Percentiles rank a stretch among this genome's conserved stretches.
phyloP scores from a whole-genome alignment of 306 rosid genomes.

The Malus asiatica region DNA sequence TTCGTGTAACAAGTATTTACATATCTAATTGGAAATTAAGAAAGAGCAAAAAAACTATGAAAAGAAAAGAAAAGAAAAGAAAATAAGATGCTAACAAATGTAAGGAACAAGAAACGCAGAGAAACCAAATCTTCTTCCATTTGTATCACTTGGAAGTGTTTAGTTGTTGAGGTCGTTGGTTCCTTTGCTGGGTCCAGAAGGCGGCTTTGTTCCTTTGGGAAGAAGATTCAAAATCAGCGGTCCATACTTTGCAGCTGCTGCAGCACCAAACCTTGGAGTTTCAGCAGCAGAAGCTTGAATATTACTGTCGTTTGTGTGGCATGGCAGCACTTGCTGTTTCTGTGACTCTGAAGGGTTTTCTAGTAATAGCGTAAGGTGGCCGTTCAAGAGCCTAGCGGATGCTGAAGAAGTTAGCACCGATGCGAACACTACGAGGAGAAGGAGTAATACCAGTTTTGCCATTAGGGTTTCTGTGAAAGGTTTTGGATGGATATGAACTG shows the following conservation, averaged over 20 bases:
- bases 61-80: neutral
- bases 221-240: constrained; percentile 50
- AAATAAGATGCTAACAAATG: neutral
- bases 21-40: neutral
- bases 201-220: constrained; percentile 46
- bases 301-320: neutral
- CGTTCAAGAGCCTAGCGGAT: neutral
- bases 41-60: neutral
- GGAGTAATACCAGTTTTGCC: neutral
- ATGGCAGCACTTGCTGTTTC: neutral
- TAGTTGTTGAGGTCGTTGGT: constrained; percentile 44
- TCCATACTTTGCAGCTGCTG: constrained; percentile 16
- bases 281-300: neutral
- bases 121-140: neutral
- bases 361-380: neutral
- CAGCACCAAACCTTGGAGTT: constrained; percentile 4
- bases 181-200: constrained; percentile 66
- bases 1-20: constrained; percentile 6
- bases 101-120: neutral
- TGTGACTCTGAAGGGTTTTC: neutral
- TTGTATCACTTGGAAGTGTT: neutral
- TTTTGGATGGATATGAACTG: no score
- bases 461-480: neutral
- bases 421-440: neutral
- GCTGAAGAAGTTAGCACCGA: neutral